Evolutionary conservation across 1,284 basidiomycete species (phyloP).

Genomic region (Neolentinus lepideus): DNA sequence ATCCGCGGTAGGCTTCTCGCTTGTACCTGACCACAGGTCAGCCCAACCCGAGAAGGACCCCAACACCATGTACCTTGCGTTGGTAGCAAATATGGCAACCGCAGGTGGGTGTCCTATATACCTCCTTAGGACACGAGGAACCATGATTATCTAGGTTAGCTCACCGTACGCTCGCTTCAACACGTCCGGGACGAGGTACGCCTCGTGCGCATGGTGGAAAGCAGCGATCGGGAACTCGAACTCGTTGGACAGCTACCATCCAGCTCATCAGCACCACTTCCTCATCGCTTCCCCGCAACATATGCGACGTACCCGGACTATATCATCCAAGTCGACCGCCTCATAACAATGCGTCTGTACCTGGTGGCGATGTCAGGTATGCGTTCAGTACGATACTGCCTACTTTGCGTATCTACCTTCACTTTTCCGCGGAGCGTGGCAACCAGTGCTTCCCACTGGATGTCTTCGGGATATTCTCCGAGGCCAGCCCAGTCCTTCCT

Average conservation of each 20-base stretch:
- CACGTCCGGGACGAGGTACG: slow-evolving; percentile 47
- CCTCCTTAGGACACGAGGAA: slow-evolving; percentile 1
- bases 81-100: slow-evolving; percentile 50
- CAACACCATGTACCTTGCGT: slow-evolving; percentile 31
- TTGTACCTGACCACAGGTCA: slow-evolving; percentile 48
- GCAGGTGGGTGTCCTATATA: slow-evolving; percentile 33
- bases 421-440: slow-evolving; percentile 70
- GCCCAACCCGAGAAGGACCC: too few species aligned
- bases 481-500: slow-evolving; percentile 49
- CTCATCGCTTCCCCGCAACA: background rate
- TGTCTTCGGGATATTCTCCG: slow-evolving; percentile 62
- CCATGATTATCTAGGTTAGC: background rate
- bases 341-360: slow-evolving; percentile 71
- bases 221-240: slow-evolving; percentile 45
- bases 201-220: slow-evolving; percentile 56
- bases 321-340: slow-evolving; percentile 70
- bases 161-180: slow-evolving; percentile 51
- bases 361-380: slow-evolving; percentile 17
- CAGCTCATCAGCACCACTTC: background rate
- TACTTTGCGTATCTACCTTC: slow-evolving; percentile 33
- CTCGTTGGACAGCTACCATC: slow-evolving; percentile 27
- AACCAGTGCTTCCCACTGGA: slow-evolving; percentile 75
- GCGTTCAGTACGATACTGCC: slow-evolving; percentile 5
- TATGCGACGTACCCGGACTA: slow-evolving; percentile 45
- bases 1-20: slow-evolving; percentile 71